phyloP scores from a whole-genome alignment of 2,329 filamentous ascomycete species.

The Hortaea sp. region DNA sequence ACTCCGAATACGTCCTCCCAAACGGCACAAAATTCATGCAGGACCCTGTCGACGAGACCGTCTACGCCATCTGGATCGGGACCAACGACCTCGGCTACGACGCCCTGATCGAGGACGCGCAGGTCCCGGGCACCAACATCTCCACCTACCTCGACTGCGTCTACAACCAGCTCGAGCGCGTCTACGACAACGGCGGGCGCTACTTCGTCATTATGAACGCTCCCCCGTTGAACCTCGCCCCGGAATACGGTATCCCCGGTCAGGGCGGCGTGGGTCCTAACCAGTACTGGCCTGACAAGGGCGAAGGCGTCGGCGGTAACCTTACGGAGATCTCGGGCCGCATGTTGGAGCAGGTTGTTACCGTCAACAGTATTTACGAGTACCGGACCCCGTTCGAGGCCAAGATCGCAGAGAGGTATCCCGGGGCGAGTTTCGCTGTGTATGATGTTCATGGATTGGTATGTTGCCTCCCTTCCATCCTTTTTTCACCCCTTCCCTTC shows the following conservation, averaged over 20 bases:
- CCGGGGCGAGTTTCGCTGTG: slow-evolving; percentile 51
- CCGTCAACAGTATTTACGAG: slow-evolving; percentile 42
- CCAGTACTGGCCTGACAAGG: slow-evolving; percentile 40
- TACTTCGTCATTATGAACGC: slow-evolving; percentile 65
- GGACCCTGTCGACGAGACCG: slow-evolving; percentile 47
- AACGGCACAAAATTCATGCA: slow-evolving; percentile 33
- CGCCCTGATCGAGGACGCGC: slow-evolving; percentile 57
- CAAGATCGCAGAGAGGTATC: slow-evolving; percentile 33
- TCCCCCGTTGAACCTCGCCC: slow-evolving; percentile 56
- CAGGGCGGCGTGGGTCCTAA: slow-evolving; percentile 33
- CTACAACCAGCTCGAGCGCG: slow-evolving; percentile 49
- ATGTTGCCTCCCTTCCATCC: slow-evolving; percentile 11
- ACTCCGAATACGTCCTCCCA: slow-evolving; percentile 24
- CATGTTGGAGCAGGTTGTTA: slow-evolving; percentile 43
- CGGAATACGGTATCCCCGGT: slow-evolving; percentile 50
- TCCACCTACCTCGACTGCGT: slow-evolving; percentile 59
- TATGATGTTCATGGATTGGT: slow-evolving; percentile 57
- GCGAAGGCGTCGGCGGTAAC: slow-evolving; percentile 26
- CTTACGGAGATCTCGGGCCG: slow-evolving; percentile 39
- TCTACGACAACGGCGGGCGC: slow-evolving; percentile 58
- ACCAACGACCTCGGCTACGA: slow-evolving; percentile 65
- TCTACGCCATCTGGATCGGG: slow-evolving; percentile 71
- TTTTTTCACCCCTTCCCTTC: background rate
- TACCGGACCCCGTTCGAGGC: slow-evolving; percentile 42
- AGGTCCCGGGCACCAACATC: slow-evolving; percentile 49